phyloP scores from a whole-genome alignment of 495 filamentous ascomycete genomes.

The Pyrenopolyporus hunteri region DNA sequence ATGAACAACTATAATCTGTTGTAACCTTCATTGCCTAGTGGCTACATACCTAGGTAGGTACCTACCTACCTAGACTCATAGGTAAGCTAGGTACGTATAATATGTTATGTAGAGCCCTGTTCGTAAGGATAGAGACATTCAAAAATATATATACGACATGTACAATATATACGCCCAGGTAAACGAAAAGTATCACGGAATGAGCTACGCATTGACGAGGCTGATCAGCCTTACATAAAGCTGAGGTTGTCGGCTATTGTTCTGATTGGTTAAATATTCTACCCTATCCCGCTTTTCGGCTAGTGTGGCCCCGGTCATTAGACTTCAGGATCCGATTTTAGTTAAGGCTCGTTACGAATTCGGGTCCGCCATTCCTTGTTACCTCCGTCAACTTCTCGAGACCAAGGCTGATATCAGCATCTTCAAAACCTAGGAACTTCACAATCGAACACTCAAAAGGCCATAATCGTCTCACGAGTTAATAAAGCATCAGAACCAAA shows the following conservation, averaged over 20 bases:
- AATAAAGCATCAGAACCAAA: background rate
- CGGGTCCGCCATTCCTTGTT: background rate
- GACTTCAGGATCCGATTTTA: background rate
- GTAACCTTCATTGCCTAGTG: too few relatives aligned
- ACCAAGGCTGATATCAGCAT: conserved; percentile 4
- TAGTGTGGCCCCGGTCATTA: conserved; percentile 1
- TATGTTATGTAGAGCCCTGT: too few relatives aligned
- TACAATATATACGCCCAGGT: background rate
- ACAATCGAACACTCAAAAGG: background rate
- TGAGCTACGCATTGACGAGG: background rate
- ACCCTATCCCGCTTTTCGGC: background rate
- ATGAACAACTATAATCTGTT: too few relatives aligned
- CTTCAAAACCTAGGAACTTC: conserved; percentile 12
- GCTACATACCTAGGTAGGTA: too few relatives aligned
- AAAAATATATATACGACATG: background rate
- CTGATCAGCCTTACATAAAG: conserved; percentile 19
- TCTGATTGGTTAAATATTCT: conserved; percentile 16
- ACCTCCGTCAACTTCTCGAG: conserved; percentile 5
- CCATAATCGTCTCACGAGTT: background rate
- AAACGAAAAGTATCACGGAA: background rate
- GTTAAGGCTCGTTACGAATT: background rate
- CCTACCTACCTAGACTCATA: too few relatives aligned
- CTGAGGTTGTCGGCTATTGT: conserved; percentile 11
- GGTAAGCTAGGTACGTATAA: too few relatives aligned
- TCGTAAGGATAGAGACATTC: too few relatives aligned